These are phyloP conservation scores for Corniculantispora saksenae DNA, from an alignment of 2,329 filamentous ascomycete species.

Conservation along the genomic window DNA sequence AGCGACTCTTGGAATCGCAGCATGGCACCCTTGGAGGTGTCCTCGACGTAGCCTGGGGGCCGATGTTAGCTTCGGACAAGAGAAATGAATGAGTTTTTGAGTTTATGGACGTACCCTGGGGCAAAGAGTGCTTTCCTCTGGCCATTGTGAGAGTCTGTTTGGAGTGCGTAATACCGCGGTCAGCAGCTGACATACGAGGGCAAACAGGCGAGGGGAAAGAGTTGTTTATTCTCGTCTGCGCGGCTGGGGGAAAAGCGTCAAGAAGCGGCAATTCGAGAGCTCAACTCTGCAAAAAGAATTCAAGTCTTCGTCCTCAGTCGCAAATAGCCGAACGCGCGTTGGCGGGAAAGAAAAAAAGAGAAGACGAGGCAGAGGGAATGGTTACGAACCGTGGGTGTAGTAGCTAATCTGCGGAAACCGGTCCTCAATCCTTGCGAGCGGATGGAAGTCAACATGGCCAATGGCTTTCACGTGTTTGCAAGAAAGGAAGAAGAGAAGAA, in stretches of 20 bases:
- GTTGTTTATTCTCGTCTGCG: neutral
- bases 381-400: conserved; percentile 27
- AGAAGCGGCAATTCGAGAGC: neutral
- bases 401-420: conserved; percentile 33
- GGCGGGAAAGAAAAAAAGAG: neutral
- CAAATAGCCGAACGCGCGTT: conserved; percentile 4
- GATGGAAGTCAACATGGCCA: conserved; percentile 39
- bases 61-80: neutral
- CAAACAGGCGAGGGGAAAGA: neutral
- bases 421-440: conserved; percentile 37
- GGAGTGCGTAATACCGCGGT: conserved; percentile 9
- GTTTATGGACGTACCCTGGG: conserved; percentile 43
- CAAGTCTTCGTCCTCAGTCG: neutral
- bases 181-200: conserved; percentile 7
- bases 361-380: neutral
- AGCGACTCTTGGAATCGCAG: conserved; percentile 85
- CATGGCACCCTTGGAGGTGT: conserved; percentile 77
- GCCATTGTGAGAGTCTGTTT: conserved; percentile 48
- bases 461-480: conserved; percentile 19
- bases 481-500: neutral
- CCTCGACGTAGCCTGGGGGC: conserved; percentile 71
- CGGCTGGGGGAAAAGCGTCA: neutral
- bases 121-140: conserved; percentile 60
- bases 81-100: neutral
- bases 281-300: neutral